A percentile compares a stretch with the other conserved stretches of the same genome.
Evolutionary conservation across 1,139 yeast species (phyloP).

Genomic region (Candida sanyaensis): DNA sequence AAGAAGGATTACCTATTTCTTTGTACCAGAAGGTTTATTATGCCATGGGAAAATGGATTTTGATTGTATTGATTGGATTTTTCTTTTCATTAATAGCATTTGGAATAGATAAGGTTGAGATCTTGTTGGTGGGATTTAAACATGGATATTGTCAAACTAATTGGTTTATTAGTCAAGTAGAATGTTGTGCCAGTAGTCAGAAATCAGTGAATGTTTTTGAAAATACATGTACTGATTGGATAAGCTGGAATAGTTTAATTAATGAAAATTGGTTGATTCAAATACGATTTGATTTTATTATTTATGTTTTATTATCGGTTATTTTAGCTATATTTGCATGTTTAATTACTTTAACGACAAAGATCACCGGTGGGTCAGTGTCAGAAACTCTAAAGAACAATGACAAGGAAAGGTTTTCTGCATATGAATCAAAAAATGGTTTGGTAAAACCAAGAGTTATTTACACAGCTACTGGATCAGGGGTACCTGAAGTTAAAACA

Average conservation of each 20-base stretch:
- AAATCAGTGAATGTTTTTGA: slow-evolving; percentile 21
- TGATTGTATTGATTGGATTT: slow-evolving; percentile 51
- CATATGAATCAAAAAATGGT: slow-evolving; percentile 1
- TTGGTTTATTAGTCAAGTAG: slow-evolving; percentile 47
- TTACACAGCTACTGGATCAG: slow-evolving; percentile 64
- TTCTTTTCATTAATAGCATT: slow-evolving; percentile 53
- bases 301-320: slow-evolving; percentile 44
- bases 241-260: slow-evolving; percentile 45
- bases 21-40: slow-evolving; percentile 27
- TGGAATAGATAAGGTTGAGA: slow-evolving; percentile 52
- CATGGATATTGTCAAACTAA: slow-evolving; percentile 54
- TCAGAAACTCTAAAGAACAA: slow-evolving; percentile 3
- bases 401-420: neutral
- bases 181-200: slow-evolving; percentile 37
- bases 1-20: slow-evolving; percentile 18
- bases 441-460: slow-evolving; percentile 27
- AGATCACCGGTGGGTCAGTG: slow-evolving; percentile 29
- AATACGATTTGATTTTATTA: slow-evolving; percentile 30
- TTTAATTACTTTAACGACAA: slow-evolving; percentile 49
- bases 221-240: slow-evolving; percentile 32
- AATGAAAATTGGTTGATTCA: slow-evolving; percentile 19
- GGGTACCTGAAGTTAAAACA: slow-evolving; percentile 66
- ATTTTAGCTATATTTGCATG: slow-evolving; percentile 50
- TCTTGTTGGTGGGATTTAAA: slow-evolving; percentile 53
- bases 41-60: slow-evolving; percentile 46